phyloP scores from a whole-genome alignment of 257 asterid genomes.

The Scutellaria baicalensis region DNA sequence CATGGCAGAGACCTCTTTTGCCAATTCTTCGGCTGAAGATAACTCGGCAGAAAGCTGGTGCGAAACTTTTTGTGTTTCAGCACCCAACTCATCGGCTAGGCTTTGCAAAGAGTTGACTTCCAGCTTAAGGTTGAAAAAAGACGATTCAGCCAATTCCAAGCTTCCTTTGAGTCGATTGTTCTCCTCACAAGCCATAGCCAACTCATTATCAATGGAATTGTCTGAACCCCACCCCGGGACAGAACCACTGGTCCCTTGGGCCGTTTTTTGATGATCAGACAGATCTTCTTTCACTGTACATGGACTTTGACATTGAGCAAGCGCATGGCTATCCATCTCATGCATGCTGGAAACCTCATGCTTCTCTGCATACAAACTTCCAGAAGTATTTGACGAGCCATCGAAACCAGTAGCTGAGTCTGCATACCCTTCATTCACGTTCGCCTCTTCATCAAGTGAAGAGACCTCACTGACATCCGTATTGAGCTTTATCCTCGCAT shows the following conservation, averaged over 20 bases:
- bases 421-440: constrained; percentile 49
- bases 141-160: constrained; percentile 75
- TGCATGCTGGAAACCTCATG: constrained; percentile 42
- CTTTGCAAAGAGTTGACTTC: constrained; percentile 76
- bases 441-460: constrained; percentile 59
- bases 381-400: constrained; percentile 86
- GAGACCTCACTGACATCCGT: constrained; percentile 62
- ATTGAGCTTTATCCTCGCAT: constrained; percentile 46
- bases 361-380: constrained; percentile 70
- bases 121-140: constrained; percentile 62
- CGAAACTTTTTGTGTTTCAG: constrained; percentile 55
- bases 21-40: constrained; percentile 56
- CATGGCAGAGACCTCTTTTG: constrained; percentile 54
- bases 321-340: constrained; percentile 42
- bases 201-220: constrained; percentile 49
- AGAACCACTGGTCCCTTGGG: constrained; percentile 42
- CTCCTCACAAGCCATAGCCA: constrained; percentile 63
- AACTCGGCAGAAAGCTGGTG: constrained; percentile 51
- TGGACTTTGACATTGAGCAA: constrained; percentile 38
- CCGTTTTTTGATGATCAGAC: constrained; percentile 36
- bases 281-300: constrained; percentile 38
- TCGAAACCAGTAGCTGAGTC: constrained; percentile 64
- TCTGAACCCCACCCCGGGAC: constrained; percentile 53
- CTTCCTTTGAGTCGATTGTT: constrained; percentile 62
- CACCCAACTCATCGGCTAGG: constrained; percentile 61